Conservation (phyloP, 2,329 filamentous ascomycete species). For the Talaromyces atroroseus region DNA sequence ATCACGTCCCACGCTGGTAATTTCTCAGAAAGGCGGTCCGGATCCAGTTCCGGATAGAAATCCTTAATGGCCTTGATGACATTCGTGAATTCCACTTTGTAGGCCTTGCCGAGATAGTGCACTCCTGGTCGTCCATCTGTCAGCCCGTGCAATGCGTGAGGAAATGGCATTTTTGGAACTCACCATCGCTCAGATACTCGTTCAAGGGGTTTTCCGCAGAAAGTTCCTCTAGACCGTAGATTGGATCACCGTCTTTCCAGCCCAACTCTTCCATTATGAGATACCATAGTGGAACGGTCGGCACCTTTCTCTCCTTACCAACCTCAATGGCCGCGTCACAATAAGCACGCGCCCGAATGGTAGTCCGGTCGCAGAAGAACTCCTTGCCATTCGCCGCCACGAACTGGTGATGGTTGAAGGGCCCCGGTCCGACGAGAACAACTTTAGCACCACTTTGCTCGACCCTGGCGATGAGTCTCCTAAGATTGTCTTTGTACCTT, state of each 20-base stretch:
- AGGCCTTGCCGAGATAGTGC: slow-evolving; percentile 1
- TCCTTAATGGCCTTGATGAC: slow-evolving; percentile 1
- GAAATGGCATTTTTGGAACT: not conserved
- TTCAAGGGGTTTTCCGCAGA: slow-evolving; percentile 1
- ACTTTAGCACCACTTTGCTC: not conserved
- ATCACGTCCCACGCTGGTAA: slow-evolving; percentile 5
- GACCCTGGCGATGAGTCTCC: not conserved
- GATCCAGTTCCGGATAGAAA: not conserved
- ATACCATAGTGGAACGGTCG: slow-evolving; percentile 5
- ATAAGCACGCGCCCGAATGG: slow-evolving; percentile 1
- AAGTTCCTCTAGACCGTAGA: slow-evolving; percentile 1
- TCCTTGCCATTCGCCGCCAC: not conserved
- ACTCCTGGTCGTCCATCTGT: not conserved
- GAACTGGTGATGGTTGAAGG: slow-evolving; percentile 8
- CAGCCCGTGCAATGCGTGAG: not conserved
- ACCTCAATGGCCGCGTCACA: slow-evolving; percentile 1
- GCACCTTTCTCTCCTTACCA: not conserved
- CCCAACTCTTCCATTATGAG: slow-evolving; percentile 2
- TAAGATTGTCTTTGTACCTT: not conserved
- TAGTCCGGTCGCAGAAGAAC: not conserved
- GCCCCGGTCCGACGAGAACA: not conserved
- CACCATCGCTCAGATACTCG: slow-evolving; percentile 2
- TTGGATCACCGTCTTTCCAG: slow-evolving; percentile 7
- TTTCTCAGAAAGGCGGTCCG: slow-evolving; percentile 2
- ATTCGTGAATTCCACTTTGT: not conserved